Base-by-base conservation (phyloP, 177 flowering plant genomes). In the Telopea speciosissima region DNA sequence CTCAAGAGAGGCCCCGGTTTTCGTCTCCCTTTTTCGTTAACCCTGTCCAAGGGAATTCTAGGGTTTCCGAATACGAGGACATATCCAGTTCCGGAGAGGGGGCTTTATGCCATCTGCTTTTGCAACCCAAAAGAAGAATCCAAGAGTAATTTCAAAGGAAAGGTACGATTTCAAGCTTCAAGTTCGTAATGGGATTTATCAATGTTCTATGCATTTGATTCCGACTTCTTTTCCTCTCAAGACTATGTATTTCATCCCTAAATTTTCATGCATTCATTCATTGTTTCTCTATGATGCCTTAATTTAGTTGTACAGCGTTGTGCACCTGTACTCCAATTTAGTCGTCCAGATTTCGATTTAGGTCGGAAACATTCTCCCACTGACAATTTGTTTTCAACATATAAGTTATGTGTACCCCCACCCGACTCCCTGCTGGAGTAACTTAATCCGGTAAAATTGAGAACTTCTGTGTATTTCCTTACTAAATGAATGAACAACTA, bases 61-160 rank as follows among this genome's bases (percentile, higher is more conserved):
- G 10, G 44, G 61, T 11, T 70, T 69, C 63, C 23, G 11, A n/a
- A n/a, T 21, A 25, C 33, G 69, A 71, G 45, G 49, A 24, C 16
- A 1, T 22, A 44, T 69, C 68, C 33, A 11, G 4, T 65, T 75
- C 40, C 76, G 26, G 31, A 63, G 23, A 77, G 80, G 70, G 68
- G 68, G 2, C 58, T 22, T 6, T 61, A 63, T 67, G 68, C 70
- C 2, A 24, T 77, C 74, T 81, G 83, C 68, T 81, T 72, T 56
- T 70, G 24, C 79, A 70, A 70, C 49, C 58, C 77, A 26, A 73
- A 77, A 63, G 74, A 81, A 11, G 66, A 83, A n/a, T 71, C 84
- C 45, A 59, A 70, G 10, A 66, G 25, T 62, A 44, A 70, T 17
- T 24, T 73, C 19, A 63, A 71, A 24, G 78, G 54, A 19, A 75